Conservation (phyloP, 202 grass and related monocot genomes). For the Eragrostis tef region DNA sequence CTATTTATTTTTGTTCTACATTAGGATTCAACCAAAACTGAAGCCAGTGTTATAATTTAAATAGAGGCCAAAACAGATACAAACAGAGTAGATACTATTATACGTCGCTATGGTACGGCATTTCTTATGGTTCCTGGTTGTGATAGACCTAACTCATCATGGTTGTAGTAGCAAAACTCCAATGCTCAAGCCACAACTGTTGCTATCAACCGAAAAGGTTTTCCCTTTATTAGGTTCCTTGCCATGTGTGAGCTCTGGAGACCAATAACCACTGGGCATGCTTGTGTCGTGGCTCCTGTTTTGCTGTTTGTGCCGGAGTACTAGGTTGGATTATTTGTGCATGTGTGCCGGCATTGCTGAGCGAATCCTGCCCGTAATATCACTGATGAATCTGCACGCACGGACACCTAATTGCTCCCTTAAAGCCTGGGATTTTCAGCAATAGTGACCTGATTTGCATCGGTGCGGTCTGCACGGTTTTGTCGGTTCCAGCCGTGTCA, state of each 20-base stretch:
- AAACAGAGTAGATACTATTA: background rate
- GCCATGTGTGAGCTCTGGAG: constrained; percentile 34
- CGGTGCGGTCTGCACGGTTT: background rate
- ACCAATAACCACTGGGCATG: background rate
- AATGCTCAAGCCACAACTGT: background rate
- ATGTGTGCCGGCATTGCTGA: background rate
- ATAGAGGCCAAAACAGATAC: background rate
- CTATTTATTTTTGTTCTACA: background rate
- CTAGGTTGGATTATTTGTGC: background rate
- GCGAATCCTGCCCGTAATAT: background rate
- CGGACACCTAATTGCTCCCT: background rate
- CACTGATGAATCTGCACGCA: background rate
- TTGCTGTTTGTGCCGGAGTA: background rate
- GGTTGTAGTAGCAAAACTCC: background rate
- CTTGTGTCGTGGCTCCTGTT: background rate
- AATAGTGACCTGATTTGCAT: constrained; percentile 20
- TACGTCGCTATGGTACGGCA: background rate
- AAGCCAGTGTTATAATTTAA: too few relatives aligned
- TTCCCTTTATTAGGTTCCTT: constrained; percentile 31
- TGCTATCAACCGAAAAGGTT: constrained; percentile 40
- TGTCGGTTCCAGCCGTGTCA: background rate
- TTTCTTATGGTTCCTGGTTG: background rate
- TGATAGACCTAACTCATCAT: background rate
- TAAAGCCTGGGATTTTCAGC: background rate
- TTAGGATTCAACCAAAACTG: background rate